Evolutionary conservation across 2,329 filamentous ascomycete genomes (phyloP), one percentile per base, ranked within the genome.

Genomic region (Aspergillus fischeri): DNA sequence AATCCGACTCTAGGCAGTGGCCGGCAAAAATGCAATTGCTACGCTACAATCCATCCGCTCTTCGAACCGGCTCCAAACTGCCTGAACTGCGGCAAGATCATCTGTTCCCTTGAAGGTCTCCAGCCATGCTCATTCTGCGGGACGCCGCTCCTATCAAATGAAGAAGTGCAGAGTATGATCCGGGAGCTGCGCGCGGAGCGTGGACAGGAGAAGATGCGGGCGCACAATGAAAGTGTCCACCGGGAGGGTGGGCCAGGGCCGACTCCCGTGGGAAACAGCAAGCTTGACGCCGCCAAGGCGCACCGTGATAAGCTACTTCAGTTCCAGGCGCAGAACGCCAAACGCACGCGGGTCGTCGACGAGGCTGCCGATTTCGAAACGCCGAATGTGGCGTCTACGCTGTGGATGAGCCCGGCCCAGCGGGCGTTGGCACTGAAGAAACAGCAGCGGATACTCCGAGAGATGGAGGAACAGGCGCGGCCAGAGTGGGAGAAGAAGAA

Each of bases 51-150:
- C 1, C 94, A 99, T 72, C 90, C 93, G 0, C 83, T 97, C 2
- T 88, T 97, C 48, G 85, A 85, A n/a, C 92, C 93, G 0, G 92
- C 92, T 0, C 94, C 94, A 0, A 99, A 97, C 71, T 99, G 94
- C 70, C 78, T 95, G 17, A 87, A 83, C 48, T 99, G 94, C 67
- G 94, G 94, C 58, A 97, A 97, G 72, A 91, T 99, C 11, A 88
- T 97, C 54, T 99, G 94, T 72, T 86, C 96, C 25, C 92, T 94
- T 68, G 92, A 99, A 74, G 94, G 94, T 0, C 81, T 97, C 0
- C 93, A 93, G 0, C 93, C 93, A 0, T 99, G 94, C 73, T 97
- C 93, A 0, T 97, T 90, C 69, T 99, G 94, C 76, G 86, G 86
- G 0, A 81, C 83, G 0, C 85, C 91, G 0, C 78, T 99, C 0